These are phyloP conservation scores for Monilinia aucupariae DNA, from an alignment of 2,329 filamentous ascomycete genomes.

Conservation along the genomic window DNA sequence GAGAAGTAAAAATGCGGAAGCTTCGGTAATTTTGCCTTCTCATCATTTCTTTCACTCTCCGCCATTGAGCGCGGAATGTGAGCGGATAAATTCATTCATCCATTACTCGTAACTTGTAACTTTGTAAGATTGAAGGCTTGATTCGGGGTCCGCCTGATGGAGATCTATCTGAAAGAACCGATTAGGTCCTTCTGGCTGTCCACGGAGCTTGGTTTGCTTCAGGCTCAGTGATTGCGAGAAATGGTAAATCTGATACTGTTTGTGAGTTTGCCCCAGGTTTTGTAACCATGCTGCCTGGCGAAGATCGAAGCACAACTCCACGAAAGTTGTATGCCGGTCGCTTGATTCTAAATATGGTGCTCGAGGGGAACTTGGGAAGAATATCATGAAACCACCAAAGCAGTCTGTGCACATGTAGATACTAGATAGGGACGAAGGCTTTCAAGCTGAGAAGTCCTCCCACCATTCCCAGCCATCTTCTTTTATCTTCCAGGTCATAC, in stretches of 20 bases:
- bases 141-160: not conserved
- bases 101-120: not conserved
- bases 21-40: not conserved
- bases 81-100: not conserved
- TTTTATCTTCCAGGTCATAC: not conserved
- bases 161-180: not conserved
- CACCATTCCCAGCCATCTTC: constrained; percentile 12
- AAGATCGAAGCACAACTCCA: not conserved
- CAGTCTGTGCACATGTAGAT: not conserved
- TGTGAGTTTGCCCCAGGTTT: not conserved
- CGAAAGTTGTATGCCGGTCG: not conserved
- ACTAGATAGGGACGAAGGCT: not conserved
- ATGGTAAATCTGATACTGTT: not conserved
- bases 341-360: not conserved
- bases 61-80: not conserved
- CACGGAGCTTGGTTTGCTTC: not conserved
- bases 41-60: not conserved
- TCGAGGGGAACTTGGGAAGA: not conserved
- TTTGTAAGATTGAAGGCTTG: not conserved
- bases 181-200: not conserved
- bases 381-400: not conserved
- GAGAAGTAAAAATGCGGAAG: not conserved
- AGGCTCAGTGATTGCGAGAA: not conserved
- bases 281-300: not conserved
- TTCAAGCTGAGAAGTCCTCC: not conserved